Base-by-base conservation (phyloP, 192 early-diverging fungal species). In the Physocladia obscura region DNA sequence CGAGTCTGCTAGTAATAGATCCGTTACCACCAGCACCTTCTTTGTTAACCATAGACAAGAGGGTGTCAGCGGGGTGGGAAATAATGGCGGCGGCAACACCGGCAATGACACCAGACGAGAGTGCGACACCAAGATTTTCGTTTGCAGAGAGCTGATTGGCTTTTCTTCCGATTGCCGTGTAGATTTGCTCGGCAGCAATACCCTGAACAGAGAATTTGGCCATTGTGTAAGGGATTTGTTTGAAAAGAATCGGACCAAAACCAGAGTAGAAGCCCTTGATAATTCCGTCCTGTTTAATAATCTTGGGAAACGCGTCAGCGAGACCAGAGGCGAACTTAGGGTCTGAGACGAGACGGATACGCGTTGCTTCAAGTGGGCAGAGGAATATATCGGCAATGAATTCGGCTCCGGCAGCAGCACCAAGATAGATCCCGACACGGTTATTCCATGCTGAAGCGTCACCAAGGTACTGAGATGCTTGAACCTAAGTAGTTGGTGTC, bases 81-180 rank as follows among this genome's bases (percentile, higher is more conserved):
- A 95, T 90, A 68, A 94, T 85, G 58, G 93, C 93, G 81, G 89
- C 91, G 63, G 91, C 86, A 61, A 95, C 82, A 84, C 93, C 93
- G 31, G 92, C 92, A 77, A 89, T 86, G 82, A 93, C 93, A 57
- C 93, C 93, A 73, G 89, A 93, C 4, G 84, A 84, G 64, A 92
- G 90, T 67, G 90, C 89, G 50, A 91, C 77, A 27, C 60, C 54
- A 48, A 86, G 79, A 49, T 85, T 76, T 26, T 70, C 74, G n/a
- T 69, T 50, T 26, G 69, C 24, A 38, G 82, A 70, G n/a, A 83
- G 58, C 48, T 80, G 49, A n/a, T 79, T 74, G 38, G 83, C 76
- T 55, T 81, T 70, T 21, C 47, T 85, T 44, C 58, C 57, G 56
- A 84, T 31, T n/a, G 38, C 26, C 24, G 74, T 56, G 75, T 79